Conservation (phyloP, 2,329 filamentous ascomycete species). For the Hypoxylon sp. region DNA sequence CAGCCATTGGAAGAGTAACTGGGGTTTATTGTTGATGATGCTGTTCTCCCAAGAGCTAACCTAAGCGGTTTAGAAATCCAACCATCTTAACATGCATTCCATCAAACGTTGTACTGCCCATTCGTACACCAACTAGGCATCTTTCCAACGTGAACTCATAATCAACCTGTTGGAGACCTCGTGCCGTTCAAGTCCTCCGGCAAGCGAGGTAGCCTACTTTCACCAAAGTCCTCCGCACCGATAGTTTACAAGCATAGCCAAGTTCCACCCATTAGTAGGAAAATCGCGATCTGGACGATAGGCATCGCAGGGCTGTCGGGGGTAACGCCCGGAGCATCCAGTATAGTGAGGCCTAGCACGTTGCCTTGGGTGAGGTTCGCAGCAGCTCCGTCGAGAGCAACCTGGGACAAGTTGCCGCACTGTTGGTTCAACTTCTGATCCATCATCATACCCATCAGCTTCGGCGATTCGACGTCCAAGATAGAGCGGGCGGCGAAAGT, state of each 20-base stretch:
- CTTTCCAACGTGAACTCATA: neutral
- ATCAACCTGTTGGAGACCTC: neutral
- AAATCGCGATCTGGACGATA: constrained; percentile 44
- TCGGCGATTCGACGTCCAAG: constrained; percentile 59
- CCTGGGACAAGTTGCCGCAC: constrained; percentile 62
- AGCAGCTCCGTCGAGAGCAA: constrained; percentile 61
- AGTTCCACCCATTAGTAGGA: constrained; percentile 48
- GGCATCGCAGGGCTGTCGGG: constrained; percentile 44
- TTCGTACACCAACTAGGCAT: constrained; percentile 9
- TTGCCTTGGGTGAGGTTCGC: constrained; percentile 61
- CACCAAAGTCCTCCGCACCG: neutral
- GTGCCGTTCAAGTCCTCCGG: neutral
- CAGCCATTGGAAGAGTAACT: neutral
- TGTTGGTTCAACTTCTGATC: constrained; percentile 59
- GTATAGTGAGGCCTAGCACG: constrained; percentile 56
- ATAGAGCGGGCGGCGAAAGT: constrained; percentile 58
- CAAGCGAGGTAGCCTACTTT: neutral
- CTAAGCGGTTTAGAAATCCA: neutral
- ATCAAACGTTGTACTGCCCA: neutral
- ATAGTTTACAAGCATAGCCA: constrained; percentile 46
- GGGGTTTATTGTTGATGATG: constrained; percentile 11
- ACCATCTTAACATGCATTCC: neutral
- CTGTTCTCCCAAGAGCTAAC: neutral
- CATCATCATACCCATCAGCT: constrained; percentile 57
- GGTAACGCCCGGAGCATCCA: constrained; percentile 54